These are phyloP conservation scores for Babesia ovis DNA, from an alignment of 169 alveolate species.

Conservation along the genomic window DNA sequence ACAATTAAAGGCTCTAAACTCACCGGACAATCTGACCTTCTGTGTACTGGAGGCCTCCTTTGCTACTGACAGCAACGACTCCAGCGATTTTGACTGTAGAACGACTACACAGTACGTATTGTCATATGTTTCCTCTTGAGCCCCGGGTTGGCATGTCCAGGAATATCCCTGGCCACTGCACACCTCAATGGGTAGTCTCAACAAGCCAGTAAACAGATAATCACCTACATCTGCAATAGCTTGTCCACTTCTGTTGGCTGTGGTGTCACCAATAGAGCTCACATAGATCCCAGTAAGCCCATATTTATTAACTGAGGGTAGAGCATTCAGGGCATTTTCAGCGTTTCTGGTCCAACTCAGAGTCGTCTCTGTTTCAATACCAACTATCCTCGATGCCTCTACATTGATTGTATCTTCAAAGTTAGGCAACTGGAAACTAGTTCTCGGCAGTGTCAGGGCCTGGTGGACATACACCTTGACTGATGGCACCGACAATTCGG, in stretches of 20 bases:
- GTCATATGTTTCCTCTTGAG: constrained; percentile 26
- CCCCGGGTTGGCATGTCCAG: constrained; percentile 63
- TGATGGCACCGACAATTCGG: background rate
- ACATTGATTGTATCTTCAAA: background rate
- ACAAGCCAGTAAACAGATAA: constrained; percentile 11
- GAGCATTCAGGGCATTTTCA: constrained; percentile 8
- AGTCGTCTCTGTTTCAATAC: constrained; percentile 15
- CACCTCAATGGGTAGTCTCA: constrained; percentile 33
- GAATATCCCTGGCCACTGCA: constrained; percentile 20
- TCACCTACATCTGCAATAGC: background rate
- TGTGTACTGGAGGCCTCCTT: constrained; percentile 10
- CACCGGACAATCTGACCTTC: constrained; percentile 22
- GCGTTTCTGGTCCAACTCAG: constrained; percentile 35
- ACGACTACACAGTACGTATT: constrained; percentile 41
- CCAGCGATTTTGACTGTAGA: constrained; percentile 13
- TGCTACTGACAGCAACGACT: constrained; percentile 27
- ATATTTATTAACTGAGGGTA: background rate
- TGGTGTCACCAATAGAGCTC: background rate
- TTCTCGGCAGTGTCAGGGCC: constrained; percentile 53
- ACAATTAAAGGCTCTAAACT: background rate
- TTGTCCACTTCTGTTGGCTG: too few relatives aligned
- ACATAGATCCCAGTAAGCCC: constrained; percentile 20
- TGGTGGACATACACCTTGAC: constrained; percentile 45
- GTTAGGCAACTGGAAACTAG: constrained; percentile 15
- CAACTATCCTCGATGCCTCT: constrained; percentile 46